Percentiles rank a stretch among this genome's conserved stretches.
These are phyloP conservation scores for Mycena vitilis DNA, from an alignment of 768 basidiomycete species.

Conservation along the genomic window DNA sequence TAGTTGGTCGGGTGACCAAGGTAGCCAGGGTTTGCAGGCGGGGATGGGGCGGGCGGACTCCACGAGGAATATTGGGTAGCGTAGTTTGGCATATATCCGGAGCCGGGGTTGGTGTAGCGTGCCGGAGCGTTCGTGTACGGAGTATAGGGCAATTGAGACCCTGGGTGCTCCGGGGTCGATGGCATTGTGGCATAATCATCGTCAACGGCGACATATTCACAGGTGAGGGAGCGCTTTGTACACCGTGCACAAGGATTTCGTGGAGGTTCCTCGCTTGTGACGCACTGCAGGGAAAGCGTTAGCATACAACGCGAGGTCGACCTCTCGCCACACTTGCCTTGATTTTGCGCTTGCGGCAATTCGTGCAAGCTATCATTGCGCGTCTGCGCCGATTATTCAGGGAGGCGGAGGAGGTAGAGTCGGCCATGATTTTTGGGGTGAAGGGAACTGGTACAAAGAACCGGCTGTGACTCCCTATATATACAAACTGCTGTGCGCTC, in stretches of 20 bases:
- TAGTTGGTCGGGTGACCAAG: not conserved
- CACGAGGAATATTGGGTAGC: not conserved
- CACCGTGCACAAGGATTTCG: constrained; percentile 54
- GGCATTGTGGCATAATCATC: constrained; percentile 37
- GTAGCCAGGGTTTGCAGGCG: not conserved
- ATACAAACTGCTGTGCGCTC: constrained; percentile 34
- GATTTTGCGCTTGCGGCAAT: constrained; percentile 66
- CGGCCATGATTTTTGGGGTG: constrained; percentile 18
- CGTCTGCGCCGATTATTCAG: constrained; percentile 45
- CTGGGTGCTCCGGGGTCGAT: constrained; percentile 20
- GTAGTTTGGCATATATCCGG: not conserved
- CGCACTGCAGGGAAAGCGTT: constrained; percentile 41
- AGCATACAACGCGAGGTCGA: constrained; percentile 12
- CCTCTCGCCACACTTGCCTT: constrained; percentile 51
- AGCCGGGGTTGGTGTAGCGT: not conserved
- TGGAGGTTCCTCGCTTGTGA: constrained; percentile 41
- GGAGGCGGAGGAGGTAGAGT: constrained; percentile 20
- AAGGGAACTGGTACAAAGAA: constrained; percentile 5
- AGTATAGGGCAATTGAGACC: not conserved
- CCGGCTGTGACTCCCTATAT: constrained; percentile 28
- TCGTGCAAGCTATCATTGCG: constrained; percentile 64
- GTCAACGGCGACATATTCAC: constrained; percentile 57
- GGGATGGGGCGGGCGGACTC: not conserved
- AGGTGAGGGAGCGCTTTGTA: constrained; percentile 49
- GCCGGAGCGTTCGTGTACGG: not conserved